Base-by-base conservation (phyloP, 192 early-diverging fungal genomes). In the Coemansia sp. region DNA sequence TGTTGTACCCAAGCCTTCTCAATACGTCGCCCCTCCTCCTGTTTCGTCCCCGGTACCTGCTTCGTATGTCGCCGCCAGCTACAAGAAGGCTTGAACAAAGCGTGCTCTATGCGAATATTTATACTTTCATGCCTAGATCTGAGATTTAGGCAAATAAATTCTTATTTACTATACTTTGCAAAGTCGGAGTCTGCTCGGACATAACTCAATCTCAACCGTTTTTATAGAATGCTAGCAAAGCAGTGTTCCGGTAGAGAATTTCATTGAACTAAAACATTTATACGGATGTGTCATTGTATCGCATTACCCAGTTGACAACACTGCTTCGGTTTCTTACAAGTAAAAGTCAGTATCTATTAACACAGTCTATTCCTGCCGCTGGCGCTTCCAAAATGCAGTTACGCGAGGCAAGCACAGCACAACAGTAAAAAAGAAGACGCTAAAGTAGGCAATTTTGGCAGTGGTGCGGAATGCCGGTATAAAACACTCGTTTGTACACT, bases 401-500 rank as follows among this genome's bases (percentile, higher is more conserved):
- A 62, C 55, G 6, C 64, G 63, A 11, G 79, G 79, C 40, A 82
- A 69, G 26, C 68, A 63, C 68, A 82, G 17, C 2, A 76, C 68
- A 21, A 69, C 52, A 3, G 57, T 35, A 53, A 82, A 83, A 58
- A 83, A 83, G 30, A 75, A 38, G 58, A 78, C 23, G 4, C 77
- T 65, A 9, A 77, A 33, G 32, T 63, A 68, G 8, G 77, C 52
- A 39, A 80, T 77, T 44, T 63, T 68, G 35, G 43, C 43, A 17
- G 74, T 80, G 46, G 66, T 63, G 30, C 73, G 37, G 38, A 84
- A 84, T 3, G 81, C 81, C 8, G 76, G 82, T 17, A 66, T 59
- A 64, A 85, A 85, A 43, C 77, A 85, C 33, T 59, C 64, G 52
- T 60, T 69, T 30, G 73, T 72, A 62, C 77, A 85, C 7, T 50